These are phyloP conservation scores for Musa schizocarpa DNA, from an alignment of 176 grass and related monocot species.

Conservation along the genomic window DNA sequence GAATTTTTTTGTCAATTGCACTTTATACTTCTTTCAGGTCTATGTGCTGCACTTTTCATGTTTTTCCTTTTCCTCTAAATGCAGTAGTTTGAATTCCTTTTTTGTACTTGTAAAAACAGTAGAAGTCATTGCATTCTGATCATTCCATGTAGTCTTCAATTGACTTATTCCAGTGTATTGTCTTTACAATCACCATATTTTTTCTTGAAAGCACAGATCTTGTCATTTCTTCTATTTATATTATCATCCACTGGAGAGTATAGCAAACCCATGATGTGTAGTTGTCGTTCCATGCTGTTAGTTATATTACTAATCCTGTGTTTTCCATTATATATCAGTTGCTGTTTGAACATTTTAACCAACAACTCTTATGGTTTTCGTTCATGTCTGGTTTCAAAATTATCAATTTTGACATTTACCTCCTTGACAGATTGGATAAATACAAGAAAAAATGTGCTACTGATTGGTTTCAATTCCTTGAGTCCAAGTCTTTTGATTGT, in stretches of 20 bases:
- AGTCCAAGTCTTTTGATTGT: no score
- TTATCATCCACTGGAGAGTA: no score
- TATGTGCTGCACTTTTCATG: neutral
- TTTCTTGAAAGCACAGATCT: neutral
- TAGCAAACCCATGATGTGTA: no score
- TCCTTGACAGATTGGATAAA: no score
- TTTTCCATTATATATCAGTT: slow-evolving; percentile 1
- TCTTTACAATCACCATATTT: neutral
- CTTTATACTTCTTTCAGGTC: neutral
- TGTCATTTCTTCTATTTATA: neutral
- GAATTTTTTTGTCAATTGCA: neutral
- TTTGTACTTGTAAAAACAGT: neutral
- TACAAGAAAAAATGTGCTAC: no score
- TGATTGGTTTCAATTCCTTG: no score
- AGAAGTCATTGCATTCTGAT: neutral
- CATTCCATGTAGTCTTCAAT: neutral
- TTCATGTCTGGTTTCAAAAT: neutral
- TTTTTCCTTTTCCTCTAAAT: neutral
- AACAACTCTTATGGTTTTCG: neutral
- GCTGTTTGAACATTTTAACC: neutral
- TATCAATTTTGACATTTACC: neutral
- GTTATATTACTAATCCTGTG: neutral
- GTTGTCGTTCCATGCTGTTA: no score
- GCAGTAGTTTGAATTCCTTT: neutral
- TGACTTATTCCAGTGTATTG: neutral